Evolutionary conservation across 768 basidiomycete species (phyloP).

Genomic region (Boletellus ananiceps): DNA sequence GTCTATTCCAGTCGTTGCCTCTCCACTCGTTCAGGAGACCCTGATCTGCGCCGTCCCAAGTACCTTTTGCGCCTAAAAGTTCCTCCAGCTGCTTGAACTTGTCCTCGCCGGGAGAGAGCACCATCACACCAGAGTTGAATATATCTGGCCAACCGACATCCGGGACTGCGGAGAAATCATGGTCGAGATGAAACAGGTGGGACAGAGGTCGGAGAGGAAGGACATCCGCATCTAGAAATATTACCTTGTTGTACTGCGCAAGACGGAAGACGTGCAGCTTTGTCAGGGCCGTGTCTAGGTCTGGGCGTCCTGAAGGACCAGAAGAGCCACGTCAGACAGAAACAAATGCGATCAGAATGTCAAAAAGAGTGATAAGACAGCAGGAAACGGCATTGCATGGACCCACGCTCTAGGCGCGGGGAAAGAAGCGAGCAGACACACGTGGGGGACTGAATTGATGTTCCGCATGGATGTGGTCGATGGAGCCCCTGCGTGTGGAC

Average conservation of each 20-base stretch:
- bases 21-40: conserved; percentile 96
- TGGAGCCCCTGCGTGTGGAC: not conserved
- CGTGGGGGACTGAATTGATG: conserved; percentile 11
- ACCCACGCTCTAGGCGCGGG: conserved; percentile 7
- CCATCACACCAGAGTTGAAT: conserved; percentile 96
- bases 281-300: conserved; percentile 90
- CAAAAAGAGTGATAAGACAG: conserved; percentile 11
- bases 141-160: conserved; percentile 99
- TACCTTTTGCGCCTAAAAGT: conserved; percentile 73
- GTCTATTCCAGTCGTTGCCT: conserved; percentile 79
- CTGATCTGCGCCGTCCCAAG: conserved; percentile 99
- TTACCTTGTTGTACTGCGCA: conserved; percentile 75
- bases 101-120: conserved; percentile 73
- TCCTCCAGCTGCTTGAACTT: conserved; percentile 74
- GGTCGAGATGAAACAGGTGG: conserved; percentile 80
- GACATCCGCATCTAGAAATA: conserved; percentile 91
- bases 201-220: conserved; percentile 85
- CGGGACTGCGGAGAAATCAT: conserved; percentile 89
- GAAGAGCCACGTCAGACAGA: conserved; percentile 12
- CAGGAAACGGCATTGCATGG: conserved; percentile 18
- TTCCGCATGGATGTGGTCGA: conserved; percentile 4
- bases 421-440: conserved; percentile 3
- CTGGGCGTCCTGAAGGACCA: conserved; percentile 71
- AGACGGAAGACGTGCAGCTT: conserved; percentile 96
- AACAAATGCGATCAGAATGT: not conserved